Percentiles rank a stretch among this genome's conserved stretches.
Evolutionary conservation across 2,329 filamentous ascomycete species (phyloP).

Genomic region (Huntiella abstrusa): DNA sequence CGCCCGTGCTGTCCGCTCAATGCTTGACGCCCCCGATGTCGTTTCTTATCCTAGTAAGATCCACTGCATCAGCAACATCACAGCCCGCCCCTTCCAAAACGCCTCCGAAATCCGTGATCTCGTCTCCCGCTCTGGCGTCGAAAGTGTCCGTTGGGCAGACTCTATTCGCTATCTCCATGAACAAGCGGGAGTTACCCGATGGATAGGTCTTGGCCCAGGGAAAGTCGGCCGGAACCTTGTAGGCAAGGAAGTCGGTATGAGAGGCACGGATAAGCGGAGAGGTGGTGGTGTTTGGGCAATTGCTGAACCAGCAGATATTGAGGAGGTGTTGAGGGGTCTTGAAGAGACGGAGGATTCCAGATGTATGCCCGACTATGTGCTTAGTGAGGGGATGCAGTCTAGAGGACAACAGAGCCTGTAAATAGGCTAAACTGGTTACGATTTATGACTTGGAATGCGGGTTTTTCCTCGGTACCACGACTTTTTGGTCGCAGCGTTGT

Average conservation of each 20-base stretch:
- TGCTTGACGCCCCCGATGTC: constrained; percentile 46
- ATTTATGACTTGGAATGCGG: background rate
- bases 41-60: constrained; percentile 57
- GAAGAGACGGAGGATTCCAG: constrained; percentile 41
- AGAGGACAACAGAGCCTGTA: background rate
- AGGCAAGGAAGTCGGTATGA: constrained; percentile 85
- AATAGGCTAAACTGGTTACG: background rate
- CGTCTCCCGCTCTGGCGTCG: constrained; percentile 64
- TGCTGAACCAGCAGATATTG: constrained; percentile 58
- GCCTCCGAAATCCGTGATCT: constrained; percentile 60
- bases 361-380: constrained; percentile 17
- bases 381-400: constrained; percentile 4
- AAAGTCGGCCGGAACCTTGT: constrained; percentile 88
- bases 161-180: constrained; percentile 80
- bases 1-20: constrained; percentile 48
- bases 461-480: background rate
- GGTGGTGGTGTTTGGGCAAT: constrained; percentile 89
- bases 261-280: constrained; percentile 56
- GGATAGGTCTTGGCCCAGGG: constrained; percentile 83
- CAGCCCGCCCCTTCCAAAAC: constrained; percentile 55
- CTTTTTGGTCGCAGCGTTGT: background rate
- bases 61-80: constrained; percentile 74
- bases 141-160: constrained; percentile 89
- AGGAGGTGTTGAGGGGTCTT: constrained; percentile 45
- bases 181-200: constrained; percentile 60